These are phyloP conservation scores for Laguncularia racemosa DNA, from an alignment of 345 rosid species.

Conservation along the genomic window DNA sequence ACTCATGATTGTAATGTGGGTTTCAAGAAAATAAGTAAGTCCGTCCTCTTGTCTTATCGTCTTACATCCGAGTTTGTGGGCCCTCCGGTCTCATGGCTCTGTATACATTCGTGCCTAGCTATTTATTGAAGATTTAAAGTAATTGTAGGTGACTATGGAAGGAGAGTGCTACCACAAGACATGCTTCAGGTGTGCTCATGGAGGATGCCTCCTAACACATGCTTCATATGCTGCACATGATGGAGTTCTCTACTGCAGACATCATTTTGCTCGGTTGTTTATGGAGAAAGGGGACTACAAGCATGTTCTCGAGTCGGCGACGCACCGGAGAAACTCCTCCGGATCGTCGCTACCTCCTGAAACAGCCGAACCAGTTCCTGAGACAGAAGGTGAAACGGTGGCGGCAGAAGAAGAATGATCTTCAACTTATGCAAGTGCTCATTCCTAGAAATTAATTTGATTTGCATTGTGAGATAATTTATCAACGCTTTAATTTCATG, in stretches of 20 bases:
- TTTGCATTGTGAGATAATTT: too few species aligned
- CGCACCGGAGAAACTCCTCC: constrained; percentile 29
- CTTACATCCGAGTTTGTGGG: too few species aligned
- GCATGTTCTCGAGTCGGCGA: constrained; percentile 39
- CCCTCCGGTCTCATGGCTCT: too few species aligned
- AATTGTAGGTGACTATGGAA: constrained; percentile 64
- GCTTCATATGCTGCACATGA: constrained; percentile 73
- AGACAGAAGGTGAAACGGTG: constrained; percentile 2
- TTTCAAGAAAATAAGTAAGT: too few species aligned
- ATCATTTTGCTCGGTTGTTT: constrained; percentile 82
- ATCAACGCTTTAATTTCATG: too few species aligned
- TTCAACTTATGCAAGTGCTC: too few species aligned
- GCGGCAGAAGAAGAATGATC: too few species aligned
- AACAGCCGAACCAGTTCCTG: constrained; percentile 12
- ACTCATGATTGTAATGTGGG: too few species aligned
- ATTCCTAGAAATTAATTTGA: too few species aligned
- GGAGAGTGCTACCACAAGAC: constrained; percentile 81
- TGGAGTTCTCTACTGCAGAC: constrained; percentile 77
- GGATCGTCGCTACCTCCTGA: constrained; percentile 28
- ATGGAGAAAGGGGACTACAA: constrained; percentile 53
- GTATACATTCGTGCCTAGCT: too few species aligned
- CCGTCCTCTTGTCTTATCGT: too few species aligned
- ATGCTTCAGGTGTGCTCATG: constrained; percentile 82
- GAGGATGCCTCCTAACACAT: constrained; percentile 66
- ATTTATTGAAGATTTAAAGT: neutral